Conservation (phyloP, 805 yeast species). For the Candida multigemmis region DNA sequence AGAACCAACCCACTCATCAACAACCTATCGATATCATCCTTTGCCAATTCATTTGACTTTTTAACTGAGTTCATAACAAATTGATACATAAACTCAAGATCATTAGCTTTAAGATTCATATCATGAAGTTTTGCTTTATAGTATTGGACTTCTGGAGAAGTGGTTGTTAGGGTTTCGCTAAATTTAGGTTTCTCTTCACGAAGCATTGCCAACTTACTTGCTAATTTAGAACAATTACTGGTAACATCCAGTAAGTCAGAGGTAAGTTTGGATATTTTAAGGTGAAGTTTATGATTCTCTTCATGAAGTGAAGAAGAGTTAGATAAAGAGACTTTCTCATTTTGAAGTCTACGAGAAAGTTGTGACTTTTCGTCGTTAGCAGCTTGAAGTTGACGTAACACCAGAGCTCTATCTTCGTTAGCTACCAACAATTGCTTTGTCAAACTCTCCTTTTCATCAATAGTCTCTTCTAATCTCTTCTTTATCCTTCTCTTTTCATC, state of each 20-base stretch:
- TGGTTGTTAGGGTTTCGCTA: constrained; percentile 3
- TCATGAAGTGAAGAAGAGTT: no score
- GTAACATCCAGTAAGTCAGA: constrained; percentile 1
- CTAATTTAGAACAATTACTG: constrained; percentile 2
- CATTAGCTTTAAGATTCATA: constrained; percentile 23
- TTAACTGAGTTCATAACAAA: constrained; percentile 19
- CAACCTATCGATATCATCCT: constrained; percentile 4
- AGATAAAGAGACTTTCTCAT: no score
- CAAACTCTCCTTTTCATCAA: no score
- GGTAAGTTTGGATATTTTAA: no score
- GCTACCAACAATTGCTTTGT: no score
- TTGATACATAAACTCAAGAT: constrained; percentile 24
- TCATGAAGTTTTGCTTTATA: constrained; percentile 41
- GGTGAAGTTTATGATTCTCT: not conserved
- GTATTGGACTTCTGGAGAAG: constrained; percentile 30
- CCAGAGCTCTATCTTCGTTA: no score
- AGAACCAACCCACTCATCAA: not conserved
- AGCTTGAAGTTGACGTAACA: no score
- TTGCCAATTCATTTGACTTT: constrained; percentile 15
- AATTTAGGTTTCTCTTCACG: not conserved
- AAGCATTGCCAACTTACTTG: constrained; percentile 1
- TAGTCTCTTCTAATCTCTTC: no score
- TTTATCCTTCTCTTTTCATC: no score
- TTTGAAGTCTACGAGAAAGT: no score
- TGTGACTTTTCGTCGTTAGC: no score